Evolutionary conservation across 768 basidiomycete species (phyloP).

Genomic region (Exsudoporus frostii): DNA sequence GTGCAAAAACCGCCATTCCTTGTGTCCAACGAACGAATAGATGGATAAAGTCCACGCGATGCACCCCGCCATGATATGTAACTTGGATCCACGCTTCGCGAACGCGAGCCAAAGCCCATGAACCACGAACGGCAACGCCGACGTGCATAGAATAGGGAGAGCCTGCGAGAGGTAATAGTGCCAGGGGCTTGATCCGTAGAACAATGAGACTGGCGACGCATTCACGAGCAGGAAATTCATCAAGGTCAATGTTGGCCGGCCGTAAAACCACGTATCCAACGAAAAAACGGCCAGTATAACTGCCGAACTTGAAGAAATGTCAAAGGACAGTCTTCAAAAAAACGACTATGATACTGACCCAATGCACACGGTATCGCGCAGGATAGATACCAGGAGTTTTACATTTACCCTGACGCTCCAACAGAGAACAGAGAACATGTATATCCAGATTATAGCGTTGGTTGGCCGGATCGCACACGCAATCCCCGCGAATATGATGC

Average conservation of each 20-base stretch:
- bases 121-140: constrained; percentile 67
- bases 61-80: constrained; percentile 45
- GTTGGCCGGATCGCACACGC: constrained; percentile 87
- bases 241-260: constrained; percentile 64
- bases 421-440: constrained; percentile 56
- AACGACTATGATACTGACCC: constrained; percentile 42
- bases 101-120: constrained; percentile 51
- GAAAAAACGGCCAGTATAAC: constrained; percentile 33
- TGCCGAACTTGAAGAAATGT: constrained; percentile 16
- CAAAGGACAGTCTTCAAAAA: constrained; percentile 3
- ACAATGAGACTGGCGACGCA: constrained; percentile 80
- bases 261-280: constrained; percentile 73
- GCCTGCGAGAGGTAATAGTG: constrained; percentile 90
- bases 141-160: constrained; percentile 76
- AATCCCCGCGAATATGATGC: constrained; percentile 63
- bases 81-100: constrained; percentile 20
- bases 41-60: constrained; percentile 60
- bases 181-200: constrained; percentile 84
- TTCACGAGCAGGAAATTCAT: constrained; percentile 84
- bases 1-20: constrained; percentile 97
- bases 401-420: constrained; percentile 46
- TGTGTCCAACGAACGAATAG: constrained; percentile 86
- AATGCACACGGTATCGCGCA: constrained; percentile 38
- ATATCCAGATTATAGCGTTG: constrained; percentile 82
- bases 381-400: constrained; percentile 30